Percentiles rank a stretch among this genome's conserved stretches.
Conservation (phyloP, 1,284 basidiomycete species). For the Mixia osmundae region DNA sequence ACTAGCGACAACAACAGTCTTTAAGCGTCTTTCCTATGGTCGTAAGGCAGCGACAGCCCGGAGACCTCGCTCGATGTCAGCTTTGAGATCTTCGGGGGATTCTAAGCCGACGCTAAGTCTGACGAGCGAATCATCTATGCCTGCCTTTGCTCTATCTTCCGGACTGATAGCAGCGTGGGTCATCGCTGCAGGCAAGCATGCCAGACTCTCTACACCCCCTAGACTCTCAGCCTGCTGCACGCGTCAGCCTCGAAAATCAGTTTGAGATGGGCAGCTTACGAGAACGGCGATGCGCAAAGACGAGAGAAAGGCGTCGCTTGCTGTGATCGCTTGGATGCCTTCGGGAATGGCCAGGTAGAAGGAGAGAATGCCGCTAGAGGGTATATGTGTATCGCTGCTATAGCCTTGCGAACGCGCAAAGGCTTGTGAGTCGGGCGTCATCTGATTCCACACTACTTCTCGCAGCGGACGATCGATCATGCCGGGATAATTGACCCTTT, state of each 20-base stretch:
- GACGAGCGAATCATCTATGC: slow-evolving; percentile 59
- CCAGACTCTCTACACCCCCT: slow-evolving; percentile 75
- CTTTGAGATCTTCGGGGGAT: slow-evolving; percentile 56
- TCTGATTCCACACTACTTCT: slow-evolving; percentile 34
- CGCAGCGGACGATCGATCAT: slow-evolving; percentile 25
- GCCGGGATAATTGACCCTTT: slow-evolving; percentile 69
- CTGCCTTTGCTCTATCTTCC: slow-evolving; percentile 41
- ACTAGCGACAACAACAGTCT: no score
- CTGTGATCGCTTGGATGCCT: slow-evolving; percentile 4
- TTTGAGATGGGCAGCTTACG: slow-evolving; percentile 24
- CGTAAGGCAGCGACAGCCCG: neutral
- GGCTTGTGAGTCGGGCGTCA: slow-evolving; percentile 27
- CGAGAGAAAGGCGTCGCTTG: neutral
- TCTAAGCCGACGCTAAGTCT: slow-evolving; percentile 72
- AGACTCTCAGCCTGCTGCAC: slow-evolving; percentile 74
- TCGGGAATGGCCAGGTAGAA: slow-evolving; percentile 26
- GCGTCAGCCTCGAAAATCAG: slow-evolving; percentile 46
- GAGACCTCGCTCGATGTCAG: slow-evolving; percentile 48
- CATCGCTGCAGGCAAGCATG: slow-evolving; percentile 28
- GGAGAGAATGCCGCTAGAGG: slow-evolving; percentile 63
- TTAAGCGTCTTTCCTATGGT: no score
- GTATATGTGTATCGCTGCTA: slow-evolving; percentile 32
- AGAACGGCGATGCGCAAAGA: neutral
- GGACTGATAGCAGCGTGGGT: slow-evolving; percentile 32
- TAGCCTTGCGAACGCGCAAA: slow-evolving; percentile 17